Base-by-base conservation (phyloP, 1,284 basidiomycete species). In the Hymenochaete sp. region DNA sequence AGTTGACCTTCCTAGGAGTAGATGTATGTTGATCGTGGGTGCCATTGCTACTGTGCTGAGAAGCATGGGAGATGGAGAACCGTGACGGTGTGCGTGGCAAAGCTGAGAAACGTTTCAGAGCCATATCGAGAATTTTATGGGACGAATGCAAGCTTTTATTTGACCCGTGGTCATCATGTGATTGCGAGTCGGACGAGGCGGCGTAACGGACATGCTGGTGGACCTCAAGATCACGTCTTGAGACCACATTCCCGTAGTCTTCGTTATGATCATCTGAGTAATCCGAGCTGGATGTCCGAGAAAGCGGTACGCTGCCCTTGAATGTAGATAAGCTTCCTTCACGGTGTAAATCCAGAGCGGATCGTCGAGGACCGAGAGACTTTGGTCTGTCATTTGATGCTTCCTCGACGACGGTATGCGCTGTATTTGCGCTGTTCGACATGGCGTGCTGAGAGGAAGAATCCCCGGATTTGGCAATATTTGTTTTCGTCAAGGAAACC, bases 11-110 rank as follows among this genome's bases (percentile, higher is more conserved):
- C 56, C 56, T 0, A 52, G 58, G 25, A 55, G 55, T 16, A 38
- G 47, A n/a, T 35, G 32, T 35, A 35, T 35, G 13, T 32, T 38
- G 1, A 25, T 13, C 18, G 52, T 35, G 53, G 53, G 22, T 65
- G 63, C 4, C 62, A 63, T 3, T 63, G 62, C 13, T 62, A 62
- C 27, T 58, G 55, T 33, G 57, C 52, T 48, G 55, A 58, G 51
- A 32, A 53, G 51, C 1, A 64, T 60, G 21, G 67, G 66, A 9
- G 73, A 71, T 11, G 71, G 68, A 57, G 39, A 66, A 62, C 59
- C 54, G 56, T 48, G 74, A 73, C 28, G 79, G 75, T 7, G 77
- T 70, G 32, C 73, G 70, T 14, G 80, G 77, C 43, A 84, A 77
- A 70, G 33, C 73, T 70, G 16, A 80, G 77, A 44, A 84, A 9